Conservation (phyloP, 148 eudicot species). For the Nepenthes mirabilis region DNA sequence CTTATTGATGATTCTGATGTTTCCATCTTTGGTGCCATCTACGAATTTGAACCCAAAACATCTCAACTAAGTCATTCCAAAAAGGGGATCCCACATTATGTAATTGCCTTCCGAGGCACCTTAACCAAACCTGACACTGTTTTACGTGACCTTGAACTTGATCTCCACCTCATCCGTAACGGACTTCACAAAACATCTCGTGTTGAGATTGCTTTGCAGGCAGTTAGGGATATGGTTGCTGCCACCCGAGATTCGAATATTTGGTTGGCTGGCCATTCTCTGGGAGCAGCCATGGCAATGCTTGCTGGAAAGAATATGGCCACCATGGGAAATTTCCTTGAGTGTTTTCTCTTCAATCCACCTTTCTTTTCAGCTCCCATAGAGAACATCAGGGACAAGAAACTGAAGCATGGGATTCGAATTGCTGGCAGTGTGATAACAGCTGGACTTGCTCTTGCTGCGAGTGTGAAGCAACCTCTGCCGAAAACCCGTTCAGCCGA, state of each 20-base stretch:
- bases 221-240: conserved; percentile 58
- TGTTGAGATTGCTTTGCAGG: conserved; percentile 51
- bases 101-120: conserved; percentile 82
- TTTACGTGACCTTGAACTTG: conserved; percentile 58
- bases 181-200: conserved; percentile 76
- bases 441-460: conserved; percentile 77
- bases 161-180: conserved; percentile 53
- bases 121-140: conserved; percentile 57
- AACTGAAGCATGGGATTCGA: conserved; percentile 75
- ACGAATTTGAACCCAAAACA: conserved; percentile 32
- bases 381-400: conserved; percentile 66
- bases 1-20: conserved; percentile 70
- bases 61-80: conserved; percentile 10
- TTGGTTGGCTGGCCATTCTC: conserved; percentile 85
- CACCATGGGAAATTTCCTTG: conserved; percentile 38
- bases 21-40: conserved; percentile 74
- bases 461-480: conserved; percentile 29
- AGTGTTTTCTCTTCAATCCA: conserved; percentile 73
- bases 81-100: conserved; percentile 37
- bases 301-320: conserved; percentile 89
- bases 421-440: conserved; percentile 79
- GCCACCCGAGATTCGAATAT: conserved; percentile 34
- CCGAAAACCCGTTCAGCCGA: conserved; percentile 21
- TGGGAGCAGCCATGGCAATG: conserved; percentile 85
- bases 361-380: conserved; percentile 80